Conservation (phyloP, 2,329 filamentous ascomycete species). For the Pseudocercospora cruenta region DNA sequence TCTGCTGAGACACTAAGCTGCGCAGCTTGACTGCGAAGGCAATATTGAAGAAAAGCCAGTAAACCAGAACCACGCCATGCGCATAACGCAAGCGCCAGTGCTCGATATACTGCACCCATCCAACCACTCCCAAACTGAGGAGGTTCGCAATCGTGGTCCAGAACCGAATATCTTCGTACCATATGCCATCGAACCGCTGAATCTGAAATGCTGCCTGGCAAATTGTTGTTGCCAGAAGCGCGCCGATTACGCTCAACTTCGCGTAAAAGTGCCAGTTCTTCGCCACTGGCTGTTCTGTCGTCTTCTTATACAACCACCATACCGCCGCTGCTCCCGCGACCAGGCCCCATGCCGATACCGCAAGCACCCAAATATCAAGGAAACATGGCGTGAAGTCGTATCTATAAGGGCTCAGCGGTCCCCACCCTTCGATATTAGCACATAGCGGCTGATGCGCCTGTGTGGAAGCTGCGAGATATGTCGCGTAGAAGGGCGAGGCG, state of each 20-base stretch:
- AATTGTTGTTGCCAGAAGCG: conserved; percentile 69
- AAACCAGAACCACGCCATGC: conserved; percentile 86
- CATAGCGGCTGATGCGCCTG: conserved; percentile 69
- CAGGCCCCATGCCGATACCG: conserved; percentile 76
- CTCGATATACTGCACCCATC: conserved; percentile 81
- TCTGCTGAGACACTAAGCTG: conserved; percentile 77
- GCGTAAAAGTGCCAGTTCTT: conserved; percentile 93
- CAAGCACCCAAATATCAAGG: conserved; percentile 84
- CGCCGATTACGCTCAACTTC: conserved; percentile 75
- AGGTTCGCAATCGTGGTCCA: conserved; percentile 77
- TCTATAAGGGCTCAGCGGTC: conserved; percentile 80
- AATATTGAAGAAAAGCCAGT: conserved; percentile 86
- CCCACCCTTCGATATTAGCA: conserved; percentile 91
- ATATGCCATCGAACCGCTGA: conserved; percentile 67
- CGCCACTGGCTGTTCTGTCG: conserved; percentile 66
- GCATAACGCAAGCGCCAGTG: conserved; percentile 80
- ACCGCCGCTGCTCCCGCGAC: conserved; percentile 75
- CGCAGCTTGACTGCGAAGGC: conserved; percentile 80
- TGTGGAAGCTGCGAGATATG: conserved; percentile 35
- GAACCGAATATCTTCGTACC: conserved; percentile 81
- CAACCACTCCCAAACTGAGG: conserved; percentile 73
- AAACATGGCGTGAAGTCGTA: conserved; percentile 99
- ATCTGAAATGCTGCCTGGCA: conserved; percentile 79
- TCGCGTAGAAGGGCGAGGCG: conserved; percentile 25
- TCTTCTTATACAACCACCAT: conserved; percentile 76